phyloP scores from a whole-genome alignment of 192 early-diverging fungal genomes.

The Mortierella antarctica region DNA sequence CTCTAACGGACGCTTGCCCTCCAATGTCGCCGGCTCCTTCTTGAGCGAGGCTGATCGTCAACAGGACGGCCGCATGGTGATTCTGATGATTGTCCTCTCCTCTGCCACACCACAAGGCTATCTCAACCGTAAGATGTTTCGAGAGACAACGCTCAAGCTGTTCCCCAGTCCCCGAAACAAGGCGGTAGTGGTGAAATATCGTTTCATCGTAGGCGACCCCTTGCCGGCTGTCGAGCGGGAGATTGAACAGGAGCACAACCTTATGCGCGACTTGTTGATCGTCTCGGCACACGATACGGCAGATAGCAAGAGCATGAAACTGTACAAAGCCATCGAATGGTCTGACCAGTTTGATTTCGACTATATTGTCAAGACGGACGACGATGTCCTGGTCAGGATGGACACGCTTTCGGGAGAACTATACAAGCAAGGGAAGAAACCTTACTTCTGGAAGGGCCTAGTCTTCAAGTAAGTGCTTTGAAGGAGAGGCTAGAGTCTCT shows the following conservation, averaged over 20 bases:
- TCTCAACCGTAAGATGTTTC: constrained; percentile 57
- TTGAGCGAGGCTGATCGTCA: constrained; percentile 16
- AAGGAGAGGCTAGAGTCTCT: background rate
- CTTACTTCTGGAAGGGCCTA: constrained; percentile 63
- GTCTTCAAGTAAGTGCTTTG: constrained; percentile 44
- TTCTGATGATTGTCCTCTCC: constrained; percentile 58
- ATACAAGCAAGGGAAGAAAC: constrained; percentile 42
- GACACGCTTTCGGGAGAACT: constrained; percentile 61
- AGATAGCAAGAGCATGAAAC: constrained; percentile 57
- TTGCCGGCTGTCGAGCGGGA: constrained; percentile 31
- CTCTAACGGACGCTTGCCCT: constrained; percentile 6
- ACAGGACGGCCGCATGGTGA: constrained; percentile 50
- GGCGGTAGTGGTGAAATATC: constrained; percentile 54
- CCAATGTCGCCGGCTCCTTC: constrained; percentile 12
- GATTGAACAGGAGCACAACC: constrained; percentile 50
- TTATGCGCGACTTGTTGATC: constrained; percentile 56
- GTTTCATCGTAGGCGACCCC: constrained; percentile 60
- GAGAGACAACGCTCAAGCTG: constrained; percentile 61
- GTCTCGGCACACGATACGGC: constrained; percentile 55
- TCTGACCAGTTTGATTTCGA: constrained; percentile 57
- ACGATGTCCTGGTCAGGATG: constrained; percentile 65
- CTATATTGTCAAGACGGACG: constrained; percentile 65
- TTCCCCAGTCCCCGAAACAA: constrained; percentile 53
- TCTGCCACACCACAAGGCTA: constrained; percentile 62
- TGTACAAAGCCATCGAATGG: constrained; percentile 64